A percentile compares a stretch with the other conserved stretches of the same genome.
Conservation (phyloP, 225 moss, liverwort and hornwort genomes). For the Rhytidiadelphus loreus region DNA sequence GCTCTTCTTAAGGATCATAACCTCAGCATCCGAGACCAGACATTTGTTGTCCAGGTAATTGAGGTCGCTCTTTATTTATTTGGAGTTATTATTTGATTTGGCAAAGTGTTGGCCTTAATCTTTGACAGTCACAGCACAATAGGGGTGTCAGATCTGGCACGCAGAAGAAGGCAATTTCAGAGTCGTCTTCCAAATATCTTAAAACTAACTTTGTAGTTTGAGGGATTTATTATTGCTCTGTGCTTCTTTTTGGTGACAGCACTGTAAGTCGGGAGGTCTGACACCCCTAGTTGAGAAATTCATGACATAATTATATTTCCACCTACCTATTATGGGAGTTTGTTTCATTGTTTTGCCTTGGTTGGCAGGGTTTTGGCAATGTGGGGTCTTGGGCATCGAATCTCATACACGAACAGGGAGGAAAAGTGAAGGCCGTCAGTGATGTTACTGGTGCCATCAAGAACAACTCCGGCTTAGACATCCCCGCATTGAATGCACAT, state of each 20-base stretch:
- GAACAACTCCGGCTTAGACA: conserved; percentile 68
- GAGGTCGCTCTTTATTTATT: not conserved
- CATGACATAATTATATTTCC: not conserved
- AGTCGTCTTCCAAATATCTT: not conserved
- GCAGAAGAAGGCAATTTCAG: not conserved
- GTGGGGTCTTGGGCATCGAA: conserved; percentile 88
- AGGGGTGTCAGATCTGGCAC: not conserved
- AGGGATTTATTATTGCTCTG: not conserved
- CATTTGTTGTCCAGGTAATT: conserved; percentile 71
- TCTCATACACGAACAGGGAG: conserved; percentile 77
- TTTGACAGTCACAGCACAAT: not conserved
- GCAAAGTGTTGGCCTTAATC: not conserved
- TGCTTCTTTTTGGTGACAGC: not conserved
- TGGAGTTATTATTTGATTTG: not conserved
- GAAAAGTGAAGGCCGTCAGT: conserved; percentile 70
- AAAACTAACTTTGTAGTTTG: not conserved
- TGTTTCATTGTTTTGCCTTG: not conserved
- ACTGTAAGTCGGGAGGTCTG: not conserved
- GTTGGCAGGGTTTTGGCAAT: conserved; percentile 87
- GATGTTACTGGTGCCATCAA: conserved; percentile 83
- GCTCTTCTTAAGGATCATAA: conserved; percentile 79
- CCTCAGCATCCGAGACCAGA: conserved; percentile 49
- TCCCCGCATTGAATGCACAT: conserved; percentile 46
- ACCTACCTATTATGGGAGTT: not conserved
- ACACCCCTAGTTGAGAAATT: not conserved